Percentiles rank a stretch among this genome's conserved stretches.
Conservation (phyloP, 352 stramenopile genomes). For the Elongisporangium anandrum region DNA sequence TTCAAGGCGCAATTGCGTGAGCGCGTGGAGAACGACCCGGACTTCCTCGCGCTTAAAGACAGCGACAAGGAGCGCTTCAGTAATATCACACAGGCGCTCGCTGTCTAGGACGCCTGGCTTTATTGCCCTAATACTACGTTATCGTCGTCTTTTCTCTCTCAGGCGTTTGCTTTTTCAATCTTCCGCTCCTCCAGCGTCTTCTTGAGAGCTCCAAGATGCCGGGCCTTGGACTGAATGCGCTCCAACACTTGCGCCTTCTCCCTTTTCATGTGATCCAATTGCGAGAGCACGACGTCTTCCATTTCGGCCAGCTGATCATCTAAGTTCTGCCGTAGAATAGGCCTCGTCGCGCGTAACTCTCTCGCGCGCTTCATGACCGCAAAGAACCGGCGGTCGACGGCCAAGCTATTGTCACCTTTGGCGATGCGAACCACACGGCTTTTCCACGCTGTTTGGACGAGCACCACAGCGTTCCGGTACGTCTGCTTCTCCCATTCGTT, state of each 20-base stretch:
- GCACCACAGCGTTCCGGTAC: constrained; percentile 26
- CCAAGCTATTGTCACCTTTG: not conserved
- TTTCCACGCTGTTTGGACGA: constrained; percentile 49
- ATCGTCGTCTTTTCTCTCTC: constrained; percentile 1
- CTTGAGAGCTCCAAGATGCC: constrained; percentile 6
- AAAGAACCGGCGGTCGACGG: constrained; percentile 20
- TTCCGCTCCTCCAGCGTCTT: not conserved
- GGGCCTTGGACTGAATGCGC: constrained; percentile 40
- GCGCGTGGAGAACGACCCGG: constrained; percentile 42
- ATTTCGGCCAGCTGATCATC: constrained; percentile 49
- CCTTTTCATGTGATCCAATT: constrained; percentile 30
- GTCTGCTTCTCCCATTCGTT: constrained; percentile 49
- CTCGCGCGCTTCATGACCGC: constrained; percentile 20
- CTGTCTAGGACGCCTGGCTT: constrained; percentile 14
- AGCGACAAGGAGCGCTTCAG: constrained; percentile 27
- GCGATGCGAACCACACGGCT: constrained; percentile 3
- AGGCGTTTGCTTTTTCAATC: constrained; percentile 2
- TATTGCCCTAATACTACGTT: not conserved
- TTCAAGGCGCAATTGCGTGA: constrained; percentile 59
- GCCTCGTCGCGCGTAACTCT: constrained; percentile 23
- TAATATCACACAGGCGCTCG: constrained; percentile 53
- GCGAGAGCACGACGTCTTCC: constrained; percentile 23
- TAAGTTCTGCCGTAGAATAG: constrained; percentile 24
- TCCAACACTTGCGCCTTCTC: constrained; percentile 27
- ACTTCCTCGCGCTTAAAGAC: constrained; percentile 43